Conservation (phyloP, 2,329 filamentous ascomycete species). For the Neofusicoccum laricinum region DNA sequence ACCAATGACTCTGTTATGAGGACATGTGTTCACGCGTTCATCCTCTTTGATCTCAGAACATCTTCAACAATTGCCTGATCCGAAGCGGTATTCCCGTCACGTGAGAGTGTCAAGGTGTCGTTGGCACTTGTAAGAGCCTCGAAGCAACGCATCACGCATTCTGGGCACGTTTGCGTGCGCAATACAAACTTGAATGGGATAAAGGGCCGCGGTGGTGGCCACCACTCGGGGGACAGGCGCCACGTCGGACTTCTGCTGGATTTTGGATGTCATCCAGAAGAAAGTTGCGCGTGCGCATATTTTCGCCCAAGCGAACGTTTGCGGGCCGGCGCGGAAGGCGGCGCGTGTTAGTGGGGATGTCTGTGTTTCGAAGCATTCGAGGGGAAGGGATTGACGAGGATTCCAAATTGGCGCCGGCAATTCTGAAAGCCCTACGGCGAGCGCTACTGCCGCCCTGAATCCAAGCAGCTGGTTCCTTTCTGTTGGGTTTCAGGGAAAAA, state of each 20-base stretch:
- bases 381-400: background rate
- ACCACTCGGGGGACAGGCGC: no score
- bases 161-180: no score
- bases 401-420: background rate
- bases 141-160: no score
- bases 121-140: no score
- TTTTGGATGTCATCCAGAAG: background rate
- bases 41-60: no score
- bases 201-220: no score
- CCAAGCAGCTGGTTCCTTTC: background rate
- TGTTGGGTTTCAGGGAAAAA: background rate
- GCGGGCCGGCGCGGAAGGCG: background rate
- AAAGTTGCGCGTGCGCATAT: no score
- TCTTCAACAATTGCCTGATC: no score
- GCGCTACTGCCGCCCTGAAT: no score
- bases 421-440: background rate
- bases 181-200: no score
- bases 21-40: no score
- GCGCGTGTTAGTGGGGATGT: background rate
- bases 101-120: background rate
- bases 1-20: background rate
- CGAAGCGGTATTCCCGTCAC: background rate
- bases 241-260: no score
- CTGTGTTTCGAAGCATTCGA: background rate
- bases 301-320: background rate